These are phyloP conservation scores for Candida broadrunensis DNA, from an alignment of 805 yeast species.

Conservation along the genomic window DNA sequence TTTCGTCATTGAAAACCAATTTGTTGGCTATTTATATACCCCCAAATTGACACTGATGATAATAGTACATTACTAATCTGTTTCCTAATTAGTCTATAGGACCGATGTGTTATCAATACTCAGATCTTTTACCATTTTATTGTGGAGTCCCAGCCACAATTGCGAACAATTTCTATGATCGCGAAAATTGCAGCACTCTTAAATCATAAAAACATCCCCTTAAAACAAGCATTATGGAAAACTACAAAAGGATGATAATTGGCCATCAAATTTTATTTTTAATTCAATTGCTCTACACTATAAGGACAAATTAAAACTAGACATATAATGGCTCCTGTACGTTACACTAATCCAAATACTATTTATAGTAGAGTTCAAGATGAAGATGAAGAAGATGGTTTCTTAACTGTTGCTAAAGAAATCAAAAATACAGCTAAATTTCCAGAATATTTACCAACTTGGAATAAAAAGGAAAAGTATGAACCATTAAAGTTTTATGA, in stretches of 20 bases:
- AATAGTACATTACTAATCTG: background rate
- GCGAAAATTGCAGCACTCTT: background rate
- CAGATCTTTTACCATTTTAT: too few species aligned
- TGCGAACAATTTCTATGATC: background rate
- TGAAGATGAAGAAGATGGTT: constrained; percentile 8
- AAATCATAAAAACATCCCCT: too few species aligned
- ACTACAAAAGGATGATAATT: too few species aligned
- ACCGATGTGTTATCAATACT: too few species aligned
- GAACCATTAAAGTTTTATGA: constrained; percentile 52
- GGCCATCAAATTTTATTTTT: too few species aligned
- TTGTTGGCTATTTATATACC: too few species aligned
- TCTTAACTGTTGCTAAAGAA: constrained; percentile 9
- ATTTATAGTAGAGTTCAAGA: constrained; percentile 5
- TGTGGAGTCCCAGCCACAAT: background rate
- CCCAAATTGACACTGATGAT: too few species aligned
- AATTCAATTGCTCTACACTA: too few species aligned
- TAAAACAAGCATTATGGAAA: too few species aligned
- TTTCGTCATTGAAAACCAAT: too few species aligned
- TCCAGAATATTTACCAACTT: constrained; percentile 26
- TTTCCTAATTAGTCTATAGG: background rate
- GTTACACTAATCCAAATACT: constrained; percentile 5
- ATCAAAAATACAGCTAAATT: constrained; percentile 1
- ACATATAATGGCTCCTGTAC: constrained; percentile 10
- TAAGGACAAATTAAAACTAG: too few species aligned
- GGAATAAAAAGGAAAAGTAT: constrained; percentile 39